Conservation (phyloP, 148 eudicot species). For the Chenopodium quinoa region DNA sequence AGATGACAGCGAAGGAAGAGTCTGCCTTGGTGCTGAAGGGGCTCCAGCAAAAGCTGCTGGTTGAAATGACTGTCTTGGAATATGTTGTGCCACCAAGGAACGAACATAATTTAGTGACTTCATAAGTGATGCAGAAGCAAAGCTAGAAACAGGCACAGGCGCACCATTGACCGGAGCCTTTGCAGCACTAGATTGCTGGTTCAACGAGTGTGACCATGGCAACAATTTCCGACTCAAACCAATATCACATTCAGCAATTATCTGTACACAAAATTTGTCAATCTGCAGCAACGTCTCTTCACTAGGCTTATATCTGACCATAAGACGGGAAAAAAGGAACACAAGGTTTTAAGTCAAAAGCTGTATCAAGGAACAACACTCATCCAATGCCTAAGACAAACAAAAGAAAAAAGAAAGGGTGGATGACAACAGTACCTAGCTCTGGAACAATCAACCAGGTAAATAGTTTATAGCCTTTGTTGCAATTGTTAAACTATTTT, state of each 20-base stretch:
- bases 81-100: constrained; percentile 82
- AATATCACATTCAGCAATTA: constrained; percentile 82
- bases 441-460: neutral
- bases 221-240: constrained; percentile 60
- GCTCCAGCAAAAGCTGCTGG: constrained; percentile 92
- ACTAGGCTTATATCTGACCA: constrained; percentile 87
- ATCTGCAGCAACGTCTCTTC: constrained; percentile 89
- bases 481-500: no score
- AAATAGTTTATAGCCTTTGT: neutral
- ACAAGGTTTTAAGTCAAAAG: constrained; percentile 3
- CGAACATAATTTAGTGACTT: constrained; percentile 94
- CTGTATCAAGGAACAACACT: neutral
- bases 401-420: neutral
- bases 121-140: constrained; percentile 75
- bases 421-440: neutral
- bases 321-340: constrained; percentile 8
- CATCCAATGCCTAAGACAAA: neutral
- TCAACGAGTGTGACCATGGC: constrained; percentile 60
- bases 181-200: constrained; percentile 52
- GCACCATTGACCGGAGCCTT: constrained; percentile 41
- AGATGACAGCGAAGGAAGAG: constrained; percentile 90
- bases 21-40: constrained; percentile 69
- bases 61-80: constrained; percentile 83
- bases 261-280: constrained; percentile 83
- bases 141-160: constrained; percentile 87